Percentiles rank a stretch among this genome's conserved stretches.
These are phyloP conservation scores for Epichloe aotearoae DNA, from an alignment of 2,329 filamentous ascomycete species.

Conservation along the genomic window DNA sequence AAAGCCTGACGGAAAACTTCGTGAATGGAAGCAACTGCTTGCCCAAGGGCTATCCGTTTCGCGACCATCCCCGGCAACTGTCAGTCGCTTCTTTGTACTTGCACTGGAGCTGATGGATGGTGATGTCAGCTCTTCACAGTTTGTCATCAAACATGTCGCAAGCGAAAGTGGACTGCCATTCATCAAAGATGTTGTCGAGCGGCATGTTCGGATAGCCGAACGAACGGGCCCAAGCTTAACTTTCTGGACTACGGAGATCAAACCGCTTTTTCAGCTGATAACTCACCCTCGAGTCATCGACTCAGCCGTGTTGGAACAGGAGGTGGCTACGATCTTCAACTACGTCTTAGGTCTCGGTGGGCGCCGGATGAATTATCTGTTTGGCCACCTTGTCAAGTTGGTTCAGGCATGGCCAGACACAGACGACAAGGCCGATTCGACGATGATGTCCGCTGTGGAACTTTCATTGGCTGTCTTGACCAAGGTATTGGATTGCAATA, in stretches of 20 bases:
- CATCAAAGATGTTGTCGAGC: conserved; percentile 15
- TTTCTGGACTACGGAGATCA: conserved; percentile 16
- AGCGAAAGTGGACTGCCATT: conserved; percentile 16
- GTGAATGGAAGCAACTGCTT: conserved; percentile 10
- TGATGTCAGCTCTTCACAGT: conserved; percentile 10
- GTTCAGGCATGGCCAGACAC: conserved; percentile 6
- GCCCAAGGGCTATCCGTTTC: neutral
- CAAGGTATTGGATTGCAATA: conserved; percentile 24
- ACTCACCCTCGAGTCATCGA: conserved; percentile 21
- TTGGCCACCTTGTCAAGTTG: conserved; percentile 14
- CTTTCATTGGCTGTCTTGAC: conserved; percentile 19
- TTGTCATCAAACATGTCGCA: conserved; percentile 13
- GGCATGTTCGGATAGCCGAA: conserved; percentile 8
- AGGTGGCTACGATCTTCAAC: conserved; percentile 22
- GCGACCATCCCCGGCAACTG: neutral
- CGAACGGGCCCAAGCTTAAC: neutral
- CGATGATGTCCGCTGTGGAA: conserved; percentile 13
- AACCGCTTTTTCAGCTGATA: conserved; percentile 22
- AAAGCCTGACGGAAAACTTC: conserved; percentile 8
- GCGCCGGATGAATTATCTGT: conserved; percentile 18
- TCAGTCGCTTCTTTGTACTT: conserved; percentile 9
- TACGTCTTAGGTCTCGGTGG: conserved; percentile 22
- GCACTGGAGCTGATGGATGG: conserved; percentile 11
- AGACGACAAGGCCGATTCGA: neutral
- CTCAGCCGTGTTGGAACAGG: conserved; percentile 25